Conservation (phyloP, 257 asterid genomes). For the Thymus quinquecostatus region DNA sequence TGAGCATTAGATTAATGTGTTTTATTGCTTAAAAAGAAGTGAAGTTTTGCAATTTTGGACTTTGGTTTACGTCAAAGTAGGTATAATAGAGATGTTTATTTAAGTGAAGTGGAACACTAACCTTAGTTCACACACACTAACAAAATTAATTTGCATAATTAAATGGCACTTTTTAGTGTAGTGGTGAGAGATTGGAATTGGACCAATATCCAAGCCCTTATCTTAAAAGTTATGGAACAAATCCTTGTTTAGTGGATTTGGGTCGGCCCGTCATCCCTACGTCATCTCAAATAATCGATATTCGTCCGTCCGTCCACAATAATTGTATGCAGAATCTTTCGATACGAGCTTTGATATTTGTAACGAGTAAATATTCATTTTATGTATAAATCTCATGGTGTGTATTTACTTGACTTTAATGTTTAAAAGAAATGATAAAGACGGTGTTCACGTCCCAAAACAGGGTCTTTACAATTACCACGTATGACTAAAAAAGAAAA, state of each 20-base stretch:
- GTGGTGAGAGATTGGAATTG: slow-evolving; percentile 37
- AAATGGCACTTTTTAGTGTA: slow-evolving; percentile 25
- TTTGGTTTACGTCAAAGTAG: slow-evolving; percentile 34
- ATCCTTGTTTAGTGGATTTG: slow-evolving; percentile 53
- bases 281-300: slow-evolving; percentile 25
- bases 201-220: slow-evolving; percentile 38
- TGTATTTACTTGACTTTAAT: no score
- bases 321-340: no score
- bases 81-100: slow-evolving; percentile 10
- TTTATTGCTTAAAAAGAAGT: slow-evolving; percentile 28
- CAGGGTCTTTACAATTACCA: no score
- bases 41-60: slow-evolving; percentile 13
- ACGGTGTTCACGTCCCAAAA: no score
- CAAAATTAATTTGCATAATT: background rate
- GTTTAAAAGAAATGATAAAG: no score
- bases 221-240: slow-evolving; percentile 40
- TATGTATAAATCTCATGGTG: no score
- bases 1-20: background rate
- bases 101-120: slow-evolving; percentile 36
- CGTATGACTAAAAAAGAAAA: no score
- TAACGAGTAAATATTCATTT: no score
- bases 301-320: no score
- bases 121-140: slow-evolving; percentile 24
- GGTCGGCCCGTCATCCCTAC: slow-evolving; percentile 60
- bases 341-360: no score